A percentile compares a stretch with the other conserved stretches of the same genome.
Conservation (phyloP, 1,139 yeast species). For the Geotrichum citri-aurantii region DNA sequence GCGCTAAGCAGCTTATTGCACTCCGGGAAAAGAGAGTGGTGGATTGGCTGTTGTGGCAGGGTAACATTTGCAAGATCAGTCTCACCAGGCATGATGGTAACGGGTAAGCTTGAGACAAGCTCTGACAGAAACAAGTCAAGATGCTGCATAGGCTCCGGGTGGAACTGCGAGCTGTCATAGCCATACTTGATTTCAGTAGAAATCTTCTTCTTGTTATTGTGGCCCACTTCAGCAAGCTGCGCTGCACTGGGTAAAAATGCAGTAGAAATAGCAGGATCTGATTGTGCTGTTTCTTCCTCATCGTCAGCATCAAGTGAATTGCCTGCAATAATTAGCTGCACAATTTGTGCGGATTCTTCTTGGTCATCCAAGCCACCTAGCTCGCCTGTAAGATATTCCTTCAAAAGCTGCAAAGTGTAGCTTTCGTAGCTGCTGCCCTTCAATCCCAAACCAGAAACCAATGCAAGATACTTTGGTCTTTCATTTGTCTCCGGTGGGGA, state of each 20-base stretch:
- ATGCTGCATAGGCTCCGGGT: conserved; percentile 31
- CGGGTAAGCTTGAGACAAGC: conserved; percentile 55
- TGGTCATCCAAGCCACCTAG: conserved; percentile 41
- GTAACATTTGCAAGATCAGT: conserved; percentile 78
- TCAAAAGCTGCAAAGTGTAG: conserved; percentile 54
- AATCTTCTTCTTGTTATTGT: conserved; percentile 13
- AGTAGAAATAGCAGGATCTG: conserved; percentile 21
- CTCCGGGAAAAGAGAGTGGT: conserved; percentile 58
- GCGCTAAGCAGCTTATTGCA: conserved; percentile 26
- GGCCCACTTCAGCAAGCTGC: conserved; percentile 2
- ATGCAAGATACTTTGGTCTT: conserved; percentile 43
- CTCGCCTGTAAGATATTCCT: conserved; percentile 69
- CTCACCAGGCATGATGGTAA: conserved; percentile 78
- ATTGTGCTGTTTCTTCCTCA: conserved; percentile 26
- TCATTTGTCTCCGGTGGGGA: conserved; percentile 12
- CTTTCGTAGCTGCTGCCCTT: conserved; percentile 42
- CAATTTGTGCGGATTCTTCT: conserved; percentile 37
- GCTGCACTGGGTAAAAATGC: conserved; percentile 14
- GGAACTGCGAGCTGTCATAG: conserved; percentile 24
- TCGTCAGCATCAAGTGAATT: conserved; percentile 49
- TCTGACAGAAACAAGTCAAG: conserved; percentile 59
- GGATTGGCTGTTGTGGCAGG: conserved; percentile 87
- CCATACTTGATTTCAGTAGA: conserved; percentile 21
- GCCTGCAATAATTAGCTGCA: conserved; percentile 68
- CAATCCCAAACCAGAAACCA: conserved; percentile 70